phyloP scores from a whole-genome alignment of 129 eudicot genomes.

The Glebionis coronaria region DNA sequence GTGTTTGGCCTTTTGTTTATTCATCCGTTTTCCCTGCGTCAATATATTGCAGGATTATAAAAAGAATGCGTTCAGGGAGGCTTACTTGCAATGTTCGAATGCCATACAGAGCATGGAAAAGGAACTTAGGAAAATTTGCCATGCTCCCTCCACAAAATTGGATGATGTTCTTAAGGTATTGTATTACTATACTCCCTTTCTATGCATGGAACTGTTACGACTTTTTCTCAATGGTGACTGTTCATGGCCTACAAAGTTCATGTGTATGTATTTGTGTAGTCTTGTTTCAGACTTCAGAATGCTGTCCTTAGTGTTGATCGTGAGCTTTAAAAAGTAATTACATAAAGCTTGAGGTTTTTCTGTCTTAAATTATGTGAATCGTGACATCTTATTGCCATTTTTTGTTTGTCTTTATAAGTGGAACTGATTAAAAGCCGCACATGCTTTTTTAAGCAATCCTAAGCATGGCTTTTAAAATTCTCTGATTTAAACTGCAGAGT shows the following conservation, averaged over 20 bases:
- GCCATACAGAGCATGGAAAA: constrained; percentile 83
- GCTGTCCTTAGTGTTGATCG: too few relatives aligned
- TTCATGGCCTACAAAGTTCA: not conserved
- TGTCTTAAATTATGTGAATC: too few relatives aligned
- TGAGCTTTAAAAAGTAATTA: too few relatives aligned
- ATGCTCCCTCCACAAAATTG: constrained; percentile 66
- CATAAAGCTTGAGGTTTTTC: too few relatives aligned
- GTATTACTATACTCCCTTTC: constrained; percentile 26
- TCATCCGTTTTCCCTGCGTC: not conserved
- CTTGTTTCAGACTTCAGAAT: not conserved
- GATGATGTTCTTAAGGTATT: constrained; percentile 73
- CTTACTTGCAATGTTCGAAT: constrained; percentile 73
- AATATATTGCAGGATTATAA: constrained; percentile 75
- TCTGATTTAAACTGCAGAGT: too few relatives aligned
- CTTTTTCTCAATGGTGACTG: not conserved
- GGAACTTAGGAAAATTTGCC: constrained; percentile 73
- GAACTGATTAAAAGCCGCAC: too few relatives aligned
- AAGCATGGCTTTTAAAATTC: too few relatives aligned
- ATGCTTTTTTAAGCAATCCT: too few relatives aligned
- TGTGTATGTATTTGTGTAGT: not conserved
- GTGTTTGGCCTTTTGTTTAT: not conserved
- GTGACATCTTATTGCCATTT: too few relatives aligned
- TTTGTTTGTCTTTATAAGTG: too few relatives aligned
- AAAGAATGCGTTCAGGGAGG: constrained; percentile 85
- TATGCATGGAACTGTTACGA: not conserved